Evolutionary conservation across 2,329 filamentous ascomycete species (phyloP), one percentile per base, ranked within the genome.

Genomic region (Monosporascus sp.): DNA sequence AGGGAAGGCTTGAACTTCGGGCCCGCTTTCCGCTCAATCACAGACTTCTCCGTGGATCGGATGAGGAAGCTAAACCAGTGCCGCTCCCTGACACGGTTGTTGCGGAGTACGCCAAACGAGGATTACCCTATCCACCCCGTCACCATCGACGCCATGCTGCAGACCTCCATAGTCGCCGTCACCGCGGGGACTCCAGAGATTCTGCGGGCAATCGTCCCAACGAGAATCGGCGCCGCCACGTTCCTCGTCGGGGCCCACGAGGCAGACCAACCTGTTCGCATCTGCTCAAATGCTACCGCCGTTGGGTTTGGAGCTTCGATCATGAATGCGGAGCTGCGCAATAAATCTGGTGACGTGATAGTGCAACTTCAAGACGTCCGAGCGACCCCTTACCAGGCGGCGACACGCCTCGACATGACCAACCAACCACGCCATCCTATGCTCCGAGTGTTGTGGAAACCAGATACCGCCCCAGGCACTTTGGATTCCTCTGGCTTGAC

Each of bases 381-480:
- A 5, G 9, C 55, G 22, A 15, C 27, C 6, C 45, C 53, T 38
- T 55, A 57, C 20, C 17, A n/a, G 2, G 50, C 47, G 14, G 48
- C 27, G 3, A 8, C 48, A 4, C 14, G 35, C n/a, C n/a, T 25
- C 9, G 14, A 41, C 5, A 14, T 20, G 6, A 20, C 7, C 17
- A 38, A 14, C 14, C 55, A 54, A 8, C 44, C 20, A 46, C 52
- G 59, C 0, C 49, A 61, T 41, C 59, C 59, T 3, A 17, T 59
- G 7, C 45, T 58, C 2, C 59, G 57, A 1, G 36, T 60, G 2
- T 25, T 55, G 5, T 61, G 59, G 59, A 61, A 57, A 49, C 59
- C 59, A 6, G 59, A 61, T 31, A 37, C 50, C 9, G 54, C 53
- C 2, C 50, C 57, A 1, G 57, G 53, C 2, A 18, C 52, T 36